Conservation (phyloP, 441 rosid genomes). For the Euphorbia schlechtendalii region DNA sequence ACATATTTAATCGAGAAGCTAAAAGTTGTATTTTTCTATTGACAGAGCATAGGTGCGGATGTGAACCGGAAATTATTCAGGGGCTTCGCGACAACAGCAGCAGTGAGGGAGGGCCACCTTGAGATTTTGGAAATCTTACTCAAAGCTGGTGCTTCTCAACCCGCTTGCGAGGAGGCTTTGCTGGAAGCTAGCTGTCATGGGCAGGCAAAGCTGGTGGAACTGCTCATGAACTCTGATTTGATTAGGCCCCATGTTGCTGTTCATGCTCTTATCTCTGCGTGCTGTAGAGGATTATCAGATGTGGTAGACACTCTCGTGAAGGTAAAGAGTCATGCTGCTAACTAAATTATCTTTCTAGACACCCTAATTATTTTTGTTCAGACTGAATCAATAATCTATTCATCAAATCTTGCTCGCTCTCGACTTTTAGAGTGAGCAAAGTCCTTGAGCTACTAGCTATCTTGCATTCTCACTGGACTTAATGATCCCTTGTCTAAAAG, state of each 20-base stretch:
- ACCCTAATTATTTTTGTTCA: neutral
- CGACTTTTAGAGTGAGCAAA: neutral
- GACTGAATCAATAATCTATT: neutral
- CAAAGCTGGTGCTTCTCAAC: constrained; percentile 87
- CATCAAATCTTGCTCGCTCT: neutral
- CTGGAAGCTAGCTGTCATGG: constrained; percentile 82
- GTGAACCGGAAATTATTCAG: constrained; percentile 89
- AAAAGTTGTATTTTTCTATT: constrained; percentile 23
- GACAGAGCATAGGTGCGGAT: constrained; percentile 85
- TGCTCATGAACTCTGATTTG: constrained; percentile 81
- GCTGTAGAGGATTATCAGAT: constrained; percentile 72
- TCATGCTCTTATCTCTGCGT: constrained; percentile 81
- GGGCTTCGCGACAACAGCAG: constrained; percentile 87
- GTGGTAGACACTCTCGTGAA: constrained; percentile 61
- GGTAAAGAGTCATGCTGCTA: constrained; percentile 34
- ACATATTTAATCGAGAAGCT: constrained; percentile 11
- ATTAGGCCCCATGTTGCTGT: constrained; percentile 84
- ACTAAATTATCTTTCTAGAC: neutral
- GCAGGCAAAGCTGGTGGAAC: constrained; percentile 49
- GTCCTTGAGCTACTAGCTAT: neutral
- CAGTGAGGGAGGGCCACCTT: constrained; percentile 81
- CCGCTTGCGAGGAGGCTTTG: constrained; percentile 92
- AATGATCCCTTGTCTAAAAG: neutral
- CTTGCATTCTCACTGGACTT: neutral
- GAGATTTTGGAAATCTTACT: constrained; percentile 81